Base-by-base conservation (phyloP, 129 eudicot species). In the Chrysanthemum lavandulifolium region DNA sequence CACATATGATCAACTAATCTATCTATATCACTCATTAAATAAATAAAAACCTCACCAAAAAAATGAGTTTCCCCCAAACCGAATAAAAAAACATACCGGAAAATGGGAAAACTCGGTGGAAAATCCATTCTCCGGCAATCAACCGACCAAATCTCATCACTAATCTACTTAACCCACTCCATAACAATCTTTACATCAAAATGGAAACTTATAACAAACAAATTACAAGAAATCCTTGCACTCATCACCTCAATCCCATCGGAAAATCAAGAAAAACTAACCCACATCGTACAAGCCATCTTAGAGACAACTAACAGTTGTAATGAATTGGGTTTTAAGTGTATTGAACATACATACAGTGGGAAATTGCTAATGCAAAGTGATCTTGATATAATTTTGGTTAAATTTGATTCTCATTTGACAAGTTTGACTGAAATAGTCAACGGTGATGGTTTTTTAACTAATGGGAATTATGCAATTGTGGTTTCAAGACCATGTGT, bases 301-400 rank as follows among this genome's bases (percentile, higher is more conserved):
- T 18, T 29, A 27, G 73, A 77, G 48, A 86, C 97, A 6, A 77
- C 85, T 16, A 15, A 6, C 23, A 59, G 67, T 48, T 86, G 89
- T 68, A 73, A 70, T 65, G 78, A 59, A 11, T 86, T 90, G 13
- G 91, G 84, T 4, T 51, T 23, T 31, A 78, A 71, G 54, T 94
- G 99, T 49, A 47, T 83, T 45, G 86, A 81, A 11, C 15, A 76
- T 21, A 71, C 87, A 4, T 94, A 80, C 67, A 79, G 78, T 27
- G 99, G 99, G 62, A 94, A 94, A 84, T 81, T 94, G 23, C 74
- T 82, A 40, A 94, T 88, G 99, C 97, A 94, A 69, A 94, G 99
- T 54, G 93, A 90, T 69, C 90, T 94, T 21, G 96, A 91, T 73
- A 76, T 86, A 15, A 72, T 88, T 6, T 50, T 76, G 7, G 76